Evolutionary conservation across 495 filamentous ascomycete species (phyloP).

Genomic region (Penicillium dipodomyicola): DNA sequence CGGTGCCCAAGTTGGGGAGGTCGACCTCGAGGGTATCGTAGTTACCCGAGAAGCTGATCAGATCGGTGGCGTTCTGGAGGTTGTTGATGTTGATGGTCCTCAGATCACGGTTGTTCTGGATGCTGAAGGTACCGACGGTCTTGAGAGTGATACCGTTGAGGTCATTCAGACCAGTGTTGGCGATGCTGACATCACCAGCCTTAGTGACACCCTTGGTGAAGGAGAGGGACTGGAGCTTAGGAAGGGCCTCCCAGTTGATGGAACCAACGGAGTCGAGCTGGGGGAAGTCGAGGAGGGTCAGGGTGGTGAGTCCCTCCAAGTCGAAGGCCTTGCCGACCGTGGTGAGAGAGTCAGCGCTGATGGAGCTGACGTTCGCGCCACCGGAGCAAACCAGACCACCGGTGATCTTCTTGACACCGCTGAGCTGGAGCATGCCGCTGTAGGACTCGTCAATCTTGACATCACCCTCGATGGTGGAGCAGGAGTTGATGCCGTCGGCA

Average conservation of each 20-base stretch:
- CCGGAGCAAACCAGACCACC: constrained; percentile 65
- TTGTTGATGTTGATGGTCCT: constrained; percentile 65
- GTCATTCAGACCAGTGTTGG: constrained; percentile 74
- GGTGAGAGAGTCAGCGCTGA: constrained; percentile 50
- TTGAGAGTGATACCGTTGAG: constrained; percentile 77
- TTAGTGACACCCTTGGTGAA: constrained; percentile 64
- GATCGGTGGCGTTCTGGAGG: constrained; percentile 62
- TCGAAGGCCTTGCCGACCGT: constrained; percentile 61
- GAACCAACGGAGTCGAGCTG: constrained; percentile 58
- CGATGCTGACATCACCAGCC: constrained; percentile 65
- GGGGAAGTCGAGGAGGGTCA: constrained; percentile 63
- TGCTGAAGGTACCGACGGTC: constrained; percentile 58
- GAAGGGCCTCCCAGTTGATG: constrained; percentile 72
- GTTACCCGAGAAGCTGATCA: constrained; percentile 60
- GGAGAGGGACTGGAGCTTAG: constrained; percentile 60
- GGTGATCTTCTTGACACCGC: constrained; percentile 55
- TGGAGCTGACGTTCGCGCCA: constrained; percentile 54
- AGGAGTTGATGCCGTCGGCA: constrained; percentile 63
- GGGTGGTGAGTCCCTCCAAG: constrained; percentile 60
- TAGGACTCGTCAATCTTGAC: constrained; percentile 60
- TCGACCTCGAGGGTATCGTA: constrained; percentile 59
- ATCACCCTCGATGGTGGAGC: constrained; percentile 66
- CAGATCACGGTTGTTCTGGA: constrained; percentile 79
- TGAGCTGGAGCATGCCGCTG: constrained; percentile 46
- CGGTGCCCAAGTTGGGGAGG: constrained; percentile 75